Conservation (phyloP, 352 stramenopile species). For the Globisporangium cederbergense region DNA sequence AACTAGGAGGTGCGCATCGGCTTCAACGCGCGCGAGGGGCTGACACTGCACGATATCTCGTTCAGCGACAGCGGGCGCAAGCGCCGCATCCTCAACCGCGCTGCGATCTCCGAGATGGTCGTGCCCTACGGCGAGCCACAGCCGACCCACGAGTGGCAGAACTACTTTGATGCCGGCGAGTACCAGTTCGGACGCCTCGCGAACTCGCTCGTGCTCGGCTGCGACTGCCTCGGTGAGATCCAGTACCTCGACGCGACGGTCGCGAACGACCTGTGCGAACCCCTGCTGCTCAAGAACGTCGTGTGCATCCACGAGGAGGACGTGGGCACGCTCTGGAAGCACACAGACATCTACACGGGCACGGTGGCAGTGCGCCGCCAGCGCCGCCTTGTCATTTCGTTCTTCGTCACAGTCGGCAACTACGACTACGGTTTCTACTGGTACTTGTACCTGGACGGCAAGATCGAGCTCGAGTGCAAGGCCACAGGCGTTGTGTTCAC, state of each 20-base stretch:
- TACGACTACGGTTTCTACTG: conserved; percentile 87
- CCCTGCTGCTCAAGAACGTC: conserved; percentile 54
- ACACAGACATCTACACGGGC: conserved; percentile 41
- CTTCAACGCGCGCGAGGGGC: conserved; percentile 79
- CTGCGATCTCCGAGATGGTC: conserved; percentile 81
- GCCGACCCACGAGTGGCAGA: conserved; percentile 72
- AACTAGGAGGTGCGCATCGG: conserved; percentile 79
- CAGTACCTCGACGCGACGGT: conserved; percentile 80
- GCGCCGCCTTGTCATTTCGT: conserved; percentile 77
- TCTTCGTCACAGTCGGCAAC: conserved; percentile 85
- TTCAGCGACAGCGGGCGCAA: conserved; percentile 39
- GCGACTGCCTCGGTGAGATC: conserved; percentile 82
- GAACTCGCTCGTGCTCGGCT: conserved; percentile 78
- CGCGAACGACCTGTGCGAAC: conserved; percentile 48
- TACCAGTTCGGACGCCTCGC: conserved; percentile 75
- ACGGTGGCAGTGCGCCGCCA: conserved; percentile 47
- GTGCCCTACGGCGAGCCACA: conserved; percentile 79
- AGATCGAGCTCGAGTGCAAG: conserved; percentile 81
- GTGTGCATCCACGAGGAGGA: conserved; percentile 88
- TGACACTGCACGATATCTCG: conserved; percentile 69
- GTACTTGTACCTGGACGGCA: conserved; percentile 68
- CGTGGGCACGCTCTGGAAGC: conserved; percentile 75
- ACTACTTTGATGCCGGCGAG: conserved; percentile 85
- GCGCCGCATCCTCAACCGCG: conserved; percentile 62
- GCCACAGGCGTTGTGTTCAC: conserved; percentile 80